Base-by-base conservation (phyloP, 306 rosid genomes). In the Trifolium subterraneum region DNA sequence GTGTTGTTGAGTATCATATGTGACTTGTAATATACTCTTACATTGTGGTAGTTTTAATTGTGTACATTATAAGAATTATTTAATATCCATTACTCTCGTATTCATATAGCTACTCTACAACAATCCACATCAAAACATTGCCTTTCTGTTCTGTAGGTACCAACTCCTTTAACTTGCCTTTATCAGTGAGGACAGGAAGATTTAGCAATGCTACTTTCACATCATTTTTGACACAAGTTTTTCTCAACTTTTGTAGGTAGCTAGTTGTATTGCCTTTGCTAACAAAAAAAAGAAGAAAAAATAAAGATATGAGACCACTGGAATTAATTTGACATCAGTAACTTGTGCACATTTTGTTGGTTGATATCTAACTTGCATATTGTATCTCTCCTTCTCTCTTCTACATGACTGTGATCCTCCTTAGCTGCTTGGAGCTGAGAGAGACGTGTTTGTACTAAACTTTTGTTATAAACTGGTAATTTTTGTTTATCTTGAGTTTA, bases 121-220 rank as follows among this genome's bases (percentile, higher is more conserved):
- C 22, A 38, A 78, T 78, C 59, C 47, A 36, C 66, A 33, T 54
- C 47, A 73, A 22, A 60, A 47, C 61, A 47, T 58, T 31, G 15
- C 44, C 44, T 5, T 64, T 22, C 50, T 25, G 22, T 22, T n/a
- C n/a, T n/a, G n/a, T 14, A 39, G 36, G 66, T 33, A 35, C n/a
- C 10, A 35, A 23, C 10, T 36, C 54, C 68, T 59, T 22, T 42
- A 38, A 54, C 35, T 23, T 38, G 56, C 62, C 39, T 67, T 19
- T 76, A 18, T 56, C 48, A 19, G 25, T n/a, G 64, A 63, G 51
- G 27, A 20, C 22, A 20, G 62, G 70, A 13, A 61, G 70, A 61
- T 16, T 61, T 54, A 13, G 50, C 19, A 33, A 29, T 20, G 50
- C 48, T 33, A 20, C 39, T 31, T 74, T 12, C 42, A 23, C 47